phyloP scores from a whole-genome alignment of 768 basidiomycete species.

The Leucocoprinus sp. region DNA sequence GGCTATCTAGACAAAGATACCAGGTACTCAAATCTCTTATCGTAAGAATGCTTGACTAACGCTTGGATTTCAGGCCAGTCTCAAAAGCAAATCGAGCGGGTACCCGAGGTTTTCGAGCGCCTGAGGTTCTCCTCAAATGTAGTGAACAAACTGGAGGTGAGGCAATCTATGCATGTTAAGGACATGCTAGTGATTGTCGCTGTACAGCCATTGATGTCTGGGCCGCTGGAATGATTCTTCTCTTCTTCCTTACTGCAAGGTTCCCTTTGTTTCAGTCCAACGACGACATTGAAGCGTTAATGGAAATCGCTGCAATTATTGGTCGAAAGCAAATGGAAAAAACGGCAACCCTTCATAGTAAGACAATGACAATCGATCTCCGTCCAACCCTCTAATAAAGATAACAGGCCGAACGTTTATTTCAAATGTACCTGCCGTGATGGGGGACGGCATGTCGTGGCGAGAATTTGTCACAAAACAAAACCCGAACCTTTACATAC shows the following conservation, averaged over 20 bases:
- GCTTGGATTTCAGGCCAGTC: conserved; percentile 50
- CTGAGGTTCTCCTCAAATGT: conserved; percentile 94
- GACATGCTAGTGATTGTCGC: conserved; percentile 1
- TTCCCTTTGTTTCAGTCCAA: conserved; percentile 93
- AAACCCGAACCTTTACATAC: conserved; percentile 61
- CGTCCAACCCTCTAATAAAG: conserved; percentile 3
- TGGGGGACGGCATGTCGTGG: conserved; percentile 61
- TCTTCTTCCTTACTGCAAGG: conserved; percentile 87
- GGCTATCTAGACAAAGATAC: conserved; percentile 73
- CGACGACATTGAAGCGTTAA: conserved; percentile 90
- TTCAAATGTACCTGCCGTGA: conserved; percentile 81
- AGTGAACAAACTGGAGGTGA: conserved; percentile 87
- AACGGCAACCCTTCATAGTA: conserved; percentile 84
- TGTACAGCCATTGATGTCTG: conserved; percentile 90
- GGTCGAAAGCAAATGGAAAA: conserved; percentile 80
- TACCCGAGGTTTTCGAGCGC: conserved; percentile 93
- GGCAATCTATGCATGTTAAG: conserved; percentile 9
- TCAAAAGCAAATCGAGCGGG: conserved; percentile 91
- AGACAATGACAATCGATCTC: conserved; percentile 20
- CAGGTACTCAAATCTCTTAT: conserved; percentile 39
- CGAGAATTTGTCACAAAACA: conserved; percentile 64
- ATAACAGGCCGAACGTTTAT: conserved; percentile 74
- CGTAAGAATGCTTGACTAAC: not conserved
- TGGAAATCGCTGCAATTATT: conserved; percentile 88
- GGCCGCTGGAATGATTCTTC: conserved; percentile 87